Evolutionary conservation across 1,284 basidiomycete species (phyloP).

Genomic region (Trametes polyzona): DNA sequence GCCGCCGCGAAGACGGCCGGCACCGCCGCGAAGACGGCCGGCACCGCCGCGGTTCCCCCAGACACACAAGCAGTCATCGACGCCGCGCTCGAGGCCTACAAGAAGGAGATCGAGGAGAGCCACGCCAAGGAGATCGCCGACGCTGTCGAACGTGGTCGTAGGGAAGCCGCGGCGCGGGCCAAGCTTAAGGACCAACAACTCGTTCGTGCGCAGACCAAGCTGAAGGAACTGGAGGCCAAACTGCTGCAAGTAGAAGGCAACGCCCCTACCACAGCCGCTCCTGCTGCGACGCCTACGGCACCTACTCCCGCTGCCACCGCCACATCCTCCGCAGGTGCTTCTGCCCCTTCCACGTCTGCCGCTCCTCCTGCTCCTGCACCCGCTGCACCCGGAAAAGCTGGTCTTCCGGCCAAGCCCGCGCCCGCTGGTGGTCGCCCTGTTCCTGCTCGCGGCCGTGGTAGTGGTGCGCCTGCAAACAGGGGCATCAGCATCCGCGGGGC

Average conservation of each 20-base stretch:
- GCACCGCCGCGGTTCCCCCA: conserved; percentile 26
- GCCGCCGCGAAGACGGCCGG: conserved; percentile 36
- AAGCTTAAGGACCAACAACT: conserved; percentile 74
- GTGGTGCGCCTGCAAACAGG: conserved; percentile 31
- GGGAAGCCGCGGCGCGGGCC: conserved; percentile 60
- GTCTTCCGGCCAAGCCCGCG: conserved; percentile 31
- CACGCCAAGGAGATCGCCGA: conserved; percentile 60
- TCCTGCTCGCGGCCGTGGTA: conserved; percentile 27
- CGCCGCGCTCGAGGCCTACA: conserved; percentile 54
- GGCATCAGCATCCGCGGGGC: conserved; percentile 44
- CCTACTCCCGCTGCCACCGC: conserved; percentile 26
- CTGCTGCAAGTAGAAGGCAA: conserved; percentile 56
- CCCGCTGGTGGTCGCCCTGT: conserved; percentile 20
- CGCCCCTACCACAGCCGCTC: conserved; percentile 9
- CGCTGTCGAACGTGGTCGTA: conserved; percentile 68
- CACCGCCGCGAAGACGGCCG: conserved; percentile 20
- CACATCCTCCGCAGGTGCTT: conserved; percentile 17
- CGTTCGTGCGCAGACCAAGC: conserved; percentile 54
- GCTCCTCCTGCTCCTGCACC: conserved; percentile 20
- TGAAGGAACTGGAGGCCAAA: conserved; percentile 70
- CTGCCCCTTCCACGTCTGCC: conserved; percentile 27
- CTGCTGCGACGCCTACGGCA: conserved; percentile 11
- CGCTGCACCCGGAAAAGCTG: conserved; percentile 24
- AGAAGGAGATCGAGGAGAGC: conserved; percentile 48
- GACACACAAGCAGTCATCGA: conserved; percentile 51